Conservation (phyloP, 257 asterid species). For the Prunella vulgaris region DNA sequence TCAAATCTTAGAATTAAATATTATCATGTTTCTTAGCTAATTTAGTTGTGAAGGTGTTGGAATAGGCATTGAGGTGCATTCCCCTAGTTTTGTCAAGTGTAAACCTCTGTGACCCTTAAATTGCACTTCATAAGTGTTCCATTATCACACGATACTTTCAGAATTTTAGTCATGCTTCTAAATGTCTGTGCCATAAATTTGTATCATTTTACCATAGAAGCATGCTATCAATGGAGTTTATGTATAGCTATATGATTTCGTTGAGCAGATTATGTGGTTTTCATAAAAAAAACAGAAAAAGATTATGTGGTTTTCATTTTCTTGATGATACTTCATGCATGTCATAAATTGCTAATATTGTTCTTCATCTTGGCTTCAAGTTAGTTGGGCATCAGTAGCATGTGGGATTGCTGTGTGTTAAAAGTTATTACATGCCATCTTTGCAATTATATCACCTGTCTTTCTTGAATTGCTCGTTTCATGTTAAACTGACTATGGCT, state of each 20-base stretch:
- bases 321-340: neutral
- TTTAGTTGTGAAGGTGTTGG: neutral
- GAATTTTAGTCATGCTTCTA: neutral
- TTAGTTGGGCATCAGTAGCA: neutral
- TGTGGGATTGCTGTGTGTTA: neutral
- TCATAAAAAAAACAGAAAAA: no score
- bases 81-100: neutral
- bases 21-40: neutral
- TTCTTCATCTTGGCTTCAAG: neutral
- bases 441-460: neutral
- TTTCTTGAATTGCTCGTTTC: neutral
- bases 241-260: neutral
- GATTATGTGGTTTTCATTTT: neutral
- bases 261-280: neutral
- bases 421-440: neutral
- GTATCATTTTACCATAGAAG: conserved; percentile 7
- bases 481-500: neutral
- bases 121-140: neutral
- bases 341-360: neutral
- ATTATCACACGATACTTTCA: neutral
- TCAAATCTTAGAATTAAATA: neutral
- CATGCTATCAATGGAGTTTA: neutral
- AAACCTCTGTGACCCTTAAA: neutral
- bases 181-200: neutral
- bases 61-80: neutral